phyloP scores from a whole-genome alignment of 2,329 filamentous ascomycete species.

The Epichloe bromicola region DNA sequence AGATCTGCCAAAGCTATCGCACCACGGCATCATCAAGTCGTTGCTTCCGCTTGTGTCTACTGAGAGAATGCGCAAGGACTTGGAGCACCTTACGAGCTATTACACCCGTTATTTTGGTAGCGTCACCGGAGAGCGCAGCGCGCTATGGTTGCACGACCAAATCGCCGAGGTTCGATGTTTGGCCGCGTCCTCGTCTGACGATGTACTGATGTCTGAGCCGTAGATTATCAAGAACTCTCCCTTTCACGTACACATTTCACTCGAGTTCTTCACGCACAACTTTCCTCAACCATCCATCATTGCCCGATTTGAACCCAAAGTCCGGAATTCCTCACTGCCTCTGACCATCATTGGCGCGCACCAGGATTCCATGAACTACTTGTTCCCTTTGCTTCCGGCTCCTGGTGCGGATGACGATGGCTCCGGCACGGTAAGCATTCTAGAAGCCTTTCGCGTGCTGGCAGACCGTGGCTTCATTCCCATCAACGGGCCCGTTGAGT shows the following conservation, averaged over 20 bases:
- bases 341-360: constrained; percentile 35
- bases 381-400: constrained; percentile 27
- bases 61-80: constrained; percentile 49
- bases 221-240: constrained; percentile 21
- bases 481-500: constrained; percentile 41
- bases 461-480: constrained; percentile 25
- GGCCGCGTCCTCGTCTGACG: background rate
- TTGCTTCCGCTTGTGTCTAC: constrained; percentile 47
- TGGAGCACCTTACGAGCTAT: constrained; percentile 48
- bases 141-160: constrained; percentile 23
- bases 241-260: constrained; percentile 24
- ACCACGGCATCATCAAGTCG: constrained; percentile 42
- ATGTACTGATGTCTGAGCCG: background rate
- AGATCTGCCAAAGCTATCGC: constrained; percentile 23
- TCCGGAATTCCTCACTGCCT: constrained; percentile 17
- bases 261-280: constrained; percentile 29
- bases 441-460: constrained; percentile 36
- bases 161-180: constrained; percentile 15
- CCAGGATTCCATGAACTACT: constrained; percentile 31
- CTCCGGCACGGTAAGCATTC: constrained; percentile 32
- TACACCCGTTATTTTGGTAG: constrained; percentile 44
- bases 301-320: constrained; percentile 30
- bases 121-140: constrained; percentile 18
- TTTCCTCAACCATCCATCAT: constrained; percentile 35
- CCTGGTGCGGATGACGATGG: constrained; percentile 38